Base-by-base conservation (phyloP, 176 grass and related monocot species). In the Avena atlantica region DNA sequence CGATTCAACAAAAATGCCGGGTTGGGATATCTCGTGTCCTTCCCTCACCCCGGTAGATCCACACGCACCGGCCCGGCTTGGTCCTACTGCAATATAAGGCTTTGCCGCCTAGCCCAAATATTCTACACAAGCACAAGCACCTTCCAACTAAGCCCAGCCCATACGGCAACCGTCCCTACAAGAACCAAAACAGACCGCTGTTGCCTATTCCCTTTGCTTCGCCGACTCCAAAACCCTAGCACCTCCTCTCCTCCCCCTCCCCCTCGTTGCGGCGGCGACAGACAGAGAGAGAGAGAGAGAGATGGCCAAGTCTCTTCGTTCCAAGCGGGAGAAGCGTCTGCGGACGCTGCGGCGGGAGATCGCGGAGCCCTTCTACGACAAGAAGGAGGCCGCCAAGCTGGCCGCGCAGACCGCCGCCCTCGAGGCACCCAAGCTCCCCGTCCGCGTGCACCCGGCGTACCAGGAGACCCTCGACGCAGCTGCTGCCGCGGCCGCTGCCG, bases 261-360 rank as follows among this genome's bases (percentile, higher is more conserved):
- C n/a, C 19, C 12, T 55, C 14, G 48, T 17, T 29, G 78, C 64
- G 47, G 44, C 9, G 51, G 83, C 5, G 75, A 40, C 78, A 9
- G 68, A 82, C 79, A 45, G 81, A 9, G 59, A 87, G 68, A 82
- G 82, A 45, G 81, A 9, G 59, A 87, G 68, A 82, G 82, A 45
- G 81, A 99, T 99, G 97, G 97, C 97, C 44, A 99, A 99, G 88
- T 99, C 94, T 67, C 89, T 96, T 71, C 86, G 91, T 2, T 96
- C 96, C 23, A 98, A 98, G 90, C 88, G 63, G 76, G 89, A 98
- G 96, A 98, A 92, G 92, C 89, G 92, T 66, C 75, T 99, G 80
- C 81, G 97, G 53, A 96, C 92, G 52, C 85, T 96, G 12, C 81
- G 97, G 55, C 90, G 97, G 68, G 97, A 94, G 89, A 90, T 99